phyloP scores from a whole-genome alignment of 495 filamentous ascomycete genomes.

The Podospora comata region DNA sequence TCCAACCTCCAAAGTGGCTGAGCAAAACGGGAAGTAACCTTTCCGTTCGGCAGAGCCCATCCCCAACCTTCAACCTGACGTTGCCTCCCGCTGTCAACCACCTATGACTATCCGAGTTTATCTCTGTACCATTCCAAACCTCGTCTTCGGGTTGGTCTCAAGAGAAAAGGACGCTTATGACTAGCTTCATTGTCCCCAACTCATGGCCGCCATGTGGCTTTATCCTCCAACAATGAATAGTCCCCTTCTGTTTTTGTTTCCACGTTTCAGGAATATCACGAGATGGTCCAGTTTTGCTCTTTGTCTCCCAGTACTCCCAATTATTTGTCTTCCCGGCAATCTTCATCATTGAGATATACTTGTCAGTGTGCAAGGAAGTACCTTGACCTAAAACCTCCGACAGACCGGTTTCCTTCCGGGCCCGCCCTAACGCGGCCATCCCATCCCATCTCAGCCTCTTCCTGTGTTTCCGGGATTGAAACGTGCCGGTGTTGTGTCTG shows the following conservation, averaged over 20 bases:
- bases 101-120: background rate
- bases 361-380: no score
- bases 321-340: background rate
- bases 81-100: background rate
- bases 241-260: background rate
- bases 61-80: background rate
- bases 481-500: background rate
- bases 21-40: background rate
- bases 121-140: background rate
- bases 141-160: background rate
- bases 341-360: background rate
- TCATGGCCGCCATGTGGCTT: background rate
- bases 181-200: background rate
- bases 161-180: background rate
- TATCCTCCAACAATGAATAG: background rate
- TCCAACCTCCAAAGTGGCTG: background rate
- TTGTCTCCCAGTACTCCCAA: background rate
- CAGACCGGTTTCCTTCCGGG: constrained; percentile 3
- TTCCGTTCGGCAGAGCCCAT: background rate
- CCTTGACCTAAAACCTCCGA: background rate
- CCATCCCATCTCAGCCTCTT: background rate
- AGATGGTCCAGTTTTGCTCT: background rate
- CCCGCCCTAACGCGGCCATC: background rate
- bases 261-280: background rate
- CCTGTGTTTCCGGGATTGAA: background rate